phyloP scores from a whole-genome alignment of 1,284 basidiomycete genomes.

The Cutaneotrichosporon mucoides region DNA sequence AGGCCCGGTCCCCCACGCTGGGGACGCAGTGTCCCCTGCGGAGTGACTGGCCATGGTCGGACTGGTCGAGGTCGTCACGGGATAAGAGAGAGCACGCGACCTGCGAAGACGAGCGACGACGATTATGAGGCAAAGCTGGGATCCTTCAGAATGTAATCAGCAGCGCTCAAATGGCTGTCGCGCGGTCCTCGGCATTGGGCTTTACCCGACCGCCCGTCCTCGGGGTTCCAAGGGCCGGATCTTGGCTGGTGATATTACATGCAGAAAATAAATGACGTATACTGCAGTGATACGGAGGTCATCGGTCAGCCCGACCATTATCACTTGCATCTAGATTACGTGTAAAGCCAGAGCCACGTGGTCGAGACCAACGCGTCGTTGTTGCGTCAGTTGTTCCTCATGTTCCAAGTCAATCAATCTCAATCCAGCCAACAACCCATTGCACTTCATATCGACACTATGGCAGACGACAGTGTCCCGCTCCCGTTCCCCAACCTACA shows the following conservation, averaged over 20 bases:
- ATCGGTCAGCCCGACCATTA: not conserved
- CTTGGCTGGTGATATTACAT: not conserved
- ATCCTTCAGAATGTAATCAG: not conserved
- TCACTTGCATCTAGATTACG: not conserved
- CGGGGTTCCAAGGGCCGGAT: not conserved
- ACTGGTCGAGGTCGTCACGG: not conserved
- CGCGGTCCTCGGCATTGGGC: not conserved
- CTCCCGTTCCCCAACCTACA: conserved; percentile 79
- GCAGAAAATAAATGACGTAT: not conserved
- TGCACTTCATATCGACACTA: conserved; percentile 35
- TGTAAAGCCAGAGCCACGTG: not conserved
- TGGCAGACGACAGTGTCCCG: conserved; percentile 74
- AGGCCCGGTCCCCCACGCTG: conserved; percentile 11
- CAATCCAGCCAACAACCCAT: not conserved
- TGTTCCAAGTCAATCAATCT: not conserved
- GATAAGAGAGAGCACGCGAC: not conserved
- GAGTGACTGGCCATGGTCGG: conserved; percentile 14
- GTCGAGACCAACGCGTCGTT: not conserved
- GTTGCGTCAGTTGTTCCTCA: not conserved
- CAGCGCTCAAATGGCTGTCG: too few species aligned
- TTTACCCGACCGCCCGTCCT: not conserved
- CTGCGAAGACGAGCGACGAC: not conserved
- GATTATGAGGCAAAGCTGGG: not conserved
- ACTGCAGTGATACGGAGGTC: not conserved
- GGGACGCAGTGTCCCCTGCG: conserved; percentile 18